Percentiles rank a stretch among this genome's conserved stretches.
These are phyloP conservation scores for Lablab purpureus DNA, from an alignment of 306 rosid species.

Conservation along the genomic window DNA sequence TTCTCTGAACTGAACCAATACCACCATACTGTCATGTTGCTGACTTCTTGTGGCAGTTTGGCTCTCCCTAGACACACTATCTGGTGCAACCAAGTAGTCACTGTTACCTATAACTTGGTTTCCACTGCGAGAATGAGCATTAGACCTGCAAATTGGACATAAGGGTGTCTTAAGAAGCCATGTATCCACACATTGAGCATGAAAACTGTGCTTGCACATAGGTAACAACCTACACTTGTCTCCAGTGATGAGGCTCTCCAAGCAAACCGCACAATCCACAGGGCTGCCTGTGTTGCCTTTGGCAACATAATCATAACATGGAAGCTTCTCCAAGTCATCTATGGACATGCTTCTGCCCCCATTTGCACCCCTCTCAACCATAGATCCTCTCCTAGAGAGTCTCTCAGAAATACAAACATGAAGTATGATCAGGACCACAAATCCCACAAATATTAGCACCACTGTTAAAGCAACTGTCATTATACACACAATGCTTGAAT, in stretches of 20 bases:
- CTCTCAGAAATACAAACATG: slow-evolving; percentile 54
- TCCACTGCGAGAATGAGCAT: slow-evolving; percentile 41
- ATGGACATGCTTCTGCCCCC: slow-evolving; percentile 54
- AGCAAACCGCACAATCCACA: slow-evolving; percentile 73
- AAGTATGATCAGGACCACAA: slow-evolving; percentile 54
- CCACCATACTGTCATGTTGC: neutral
- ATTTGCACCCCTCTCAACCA: slow-evolving; percentile 32
- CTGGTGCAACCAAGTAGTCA: slow-evolving; percentile 38
- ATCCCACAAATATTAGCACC: slow-evolving; percentile 49
- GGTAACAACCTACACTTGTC: slow-evolving; percentile 73
- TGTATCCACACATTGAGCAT: slow-evolving; percentile 65
- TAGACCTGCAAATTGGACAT: slow-evolving; percentile 67
- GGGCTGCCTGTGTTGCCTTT: slow-evolving; percentile 52
- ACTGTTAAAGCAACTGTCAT: slow-evolving; percentile 51
- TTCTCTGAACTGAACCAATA: slow-evolving; percentile 27
- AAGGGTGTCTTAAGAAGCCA: slow-evolving; percentile 68
- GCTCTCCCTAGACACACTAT: slow-evolving; percentile 36
- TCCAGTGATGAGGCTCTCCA: slow-evolving; percentile 64
- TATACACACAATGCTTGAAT: neutral
- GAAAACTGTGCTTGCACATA: slow-evolving; percentile 66
- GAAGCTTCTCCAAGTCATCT: slow-evolving; percentile 68
- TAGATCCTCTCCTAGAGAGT: slow-evolving; percentile 47
- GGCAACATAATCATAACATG: slow-evolving; percentile 61
- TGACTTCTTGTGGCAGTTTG: neutral
- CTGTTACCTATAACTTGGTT: slow-evolving; percentile 24